Evolutionary conservation across 129 eudicot species (phyloP).

Genomic region (Apium graveolens): DNA sequence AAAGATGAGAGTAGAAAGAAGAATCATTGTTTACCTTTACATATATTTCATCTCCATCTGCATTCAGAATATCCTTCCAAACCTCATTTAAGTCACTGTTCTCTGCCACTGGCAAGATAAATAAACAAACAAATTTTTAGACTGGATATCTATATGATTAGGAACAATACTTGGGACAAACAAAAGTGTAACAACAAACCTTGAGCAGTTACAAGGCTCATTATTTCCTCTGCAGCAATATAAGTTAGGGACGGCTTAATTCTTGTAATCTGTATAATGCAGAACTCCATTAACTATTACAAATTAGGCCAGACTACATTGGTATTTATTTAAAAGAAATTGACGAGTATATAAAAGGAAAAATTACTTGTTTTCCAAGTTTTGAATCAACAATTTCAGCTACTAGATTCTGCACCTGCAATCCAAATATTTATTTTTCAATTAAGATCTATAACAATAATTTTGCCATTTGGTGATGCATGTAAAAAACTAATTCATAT

Average conservation of each 20-base stretch:
- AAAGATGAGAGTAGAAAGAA: not conserved
- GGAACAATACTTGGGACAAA: not conserved
- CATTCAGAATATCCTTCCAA: constrained; percentile 93
- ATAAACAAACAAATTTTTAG: not conserved
- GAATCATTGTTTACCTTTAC: constrained; percentile 48
- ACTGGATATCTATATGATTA: not conserved
- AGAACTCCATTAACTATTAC: not conserved
- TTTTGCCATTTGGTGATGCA: not conserved
- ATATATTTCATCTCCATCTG: constrained; percentile 97
- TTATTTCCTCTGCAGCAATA: constrained; percentile 94
- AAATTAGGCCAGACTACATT: not conserved
- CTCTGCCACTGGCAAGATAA: constrained; percentile 65
- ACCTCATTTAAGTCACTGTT: constrained; percentile 83
- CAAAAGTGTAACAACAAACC: constrained; percentile 30
- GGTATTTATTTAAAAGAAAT: not conserved
- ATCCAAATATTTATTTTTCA: constrained; percentile 4
- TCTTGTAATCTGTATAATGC: constrained; percentile 57
- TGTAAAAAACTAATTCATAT: not conserved
- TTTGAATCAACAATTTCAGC: constrained; percentile 96
- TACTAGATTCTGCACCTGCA: constrained; percentile 89
- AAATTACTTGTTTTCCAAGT: constrained; percentile 84
- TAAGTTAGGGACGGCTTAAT: constrained; percentile 85
- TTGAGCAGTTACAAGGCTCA: constrained; percentile 99
- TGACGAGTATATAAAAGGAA: not conserved
- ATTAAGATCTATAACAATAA: not conserved